Percentiles rank a stretch among this genome's conserved stretches.
These are phyloP conservation scores for Talaromyces sp. DNA, from an alignment of 2,329 filamentous ascomycete genomes.

Conservation along the genomic window DNA sequence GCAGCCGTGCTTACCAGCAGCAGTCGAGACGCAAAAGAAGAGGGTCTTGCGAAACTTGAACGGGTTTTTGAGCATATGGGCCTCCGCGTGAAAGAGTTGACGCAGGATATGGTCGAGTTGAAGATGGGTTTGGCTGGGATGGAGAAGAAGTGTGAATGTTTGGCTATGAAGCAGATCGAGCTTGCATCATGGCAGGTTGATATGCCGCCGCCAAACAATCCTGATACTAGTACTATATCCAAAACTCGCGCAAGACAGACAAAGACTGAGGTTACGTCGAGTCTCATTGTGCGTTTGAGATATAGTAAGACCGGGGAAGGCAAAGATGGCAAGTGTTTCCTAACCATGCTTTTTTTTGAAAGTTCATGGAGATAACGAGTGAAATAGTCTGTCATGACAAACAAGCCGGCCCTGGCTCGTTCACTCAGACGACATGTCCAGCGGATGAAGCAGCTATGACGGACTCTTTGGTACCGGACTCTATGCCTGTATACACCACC, in stretches of 20 bases:
- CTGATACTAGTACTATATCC: neutral
- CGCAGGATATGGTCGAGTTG: neutral
- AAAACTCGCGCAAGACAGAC: neutral
- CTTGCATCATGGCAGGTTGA: neutral
- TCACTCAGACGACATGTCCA: neutral
- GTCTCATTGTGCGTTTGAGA: neutral
- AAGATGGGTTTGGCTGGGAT: neutral
- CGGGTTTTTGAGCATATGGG: neutral
- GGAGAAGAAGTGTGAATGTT: neutral
- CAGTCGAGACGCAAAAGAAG: neutral
- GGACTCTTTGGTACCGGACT: slow-evolving; percentile 1
- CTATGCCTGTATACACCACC: neutral
- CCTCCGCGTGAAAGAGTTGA: neutral
- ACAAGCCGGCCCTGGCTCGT: neutral
- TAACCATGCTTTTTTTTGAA: neutral
- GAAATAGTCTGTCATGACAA: neutral
- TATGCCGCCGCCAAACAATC: neutral
- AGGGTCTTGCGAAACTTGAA: slow-evolving; percentile 1
- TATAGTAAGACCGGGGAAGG: neutral
- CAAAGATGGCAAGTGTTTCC: neutral
- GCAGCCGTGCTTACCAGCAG: neutral
- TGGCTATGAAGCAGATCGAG: neutral
- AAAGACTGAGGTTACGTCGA: neutral
- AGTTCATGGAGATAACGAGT: neutral
- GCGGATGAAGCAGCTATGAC: neutral